Percentiles rank a stretch among this genome's conserved stretches.
These are phyloP conservation scores for Isoetes engelmannii DNA, from an alignment of 83 land plant species.

Conservation along the genomic window DNA sequence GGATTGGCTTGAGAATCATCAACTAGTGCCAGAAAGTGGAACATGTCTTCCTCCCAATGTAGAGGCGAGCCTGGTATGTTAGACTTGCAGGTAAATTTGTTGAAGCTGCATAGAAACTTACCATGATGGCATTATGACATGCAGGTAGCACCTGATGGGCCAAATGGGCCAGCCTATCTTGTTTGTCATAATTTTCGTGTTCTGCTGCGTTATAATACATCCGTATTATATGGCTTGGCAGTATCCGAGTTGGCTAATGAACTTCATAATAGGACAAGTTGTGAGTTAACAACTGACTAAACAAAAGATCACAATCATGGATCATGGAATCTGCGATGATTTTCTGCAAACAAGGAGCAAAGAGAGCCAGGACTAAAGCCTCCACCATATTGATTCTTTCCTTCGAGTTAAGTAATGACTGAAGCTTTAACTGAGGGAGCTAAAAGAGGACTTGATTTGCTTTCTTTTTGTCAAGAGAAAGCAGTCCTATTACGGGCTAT, in stretches of 20 bases:
- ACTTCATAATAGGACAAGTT: not conserved
- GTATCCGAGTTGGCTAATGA: conserved; percentile 19
- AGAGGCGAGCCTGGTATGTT: conserved; percentile 22
- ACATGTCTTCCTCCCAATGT: not conserved
- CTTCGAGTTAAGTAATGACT: too few species aligned
- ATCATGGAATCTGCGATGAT: too few species aligned
- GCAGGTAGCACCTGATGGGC: conserved; percentile 40
- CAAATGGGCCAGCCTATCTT: conserved; percentile 27
- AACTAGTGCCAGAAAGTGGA: not conserved
- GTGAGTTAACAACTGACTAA: too few species aligned
- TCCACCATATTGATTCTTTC: too few species aligned
- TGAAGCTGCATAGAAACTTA: not conserved
- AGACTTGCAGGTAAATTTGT: not conserved
- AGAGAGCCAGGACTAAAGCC: too few species aligned
- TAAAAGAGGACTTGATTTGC: too few species aligned
- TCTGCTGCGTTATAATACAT: conserved; percentile 25
- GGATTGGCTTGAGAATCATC: conserved; percentile 14
- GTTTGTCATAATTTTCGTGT: conserved; percentile 32
- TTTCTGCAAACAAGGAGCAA: too few species aligned
- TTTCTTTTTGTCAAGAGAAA: too few species aligned
- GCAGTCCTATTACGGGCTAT: too few species aligned
- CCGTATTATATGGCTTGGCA: conserved; percentile 20
- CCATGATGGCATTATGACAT: too few species aligned
- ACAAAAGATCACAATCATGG: too few species aligned
- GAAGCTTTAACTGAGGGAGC: too few species aligned